phyloP scores from a whole-genome alignment of 257 asterid species.

The Solanum dulcamara region DNA sequence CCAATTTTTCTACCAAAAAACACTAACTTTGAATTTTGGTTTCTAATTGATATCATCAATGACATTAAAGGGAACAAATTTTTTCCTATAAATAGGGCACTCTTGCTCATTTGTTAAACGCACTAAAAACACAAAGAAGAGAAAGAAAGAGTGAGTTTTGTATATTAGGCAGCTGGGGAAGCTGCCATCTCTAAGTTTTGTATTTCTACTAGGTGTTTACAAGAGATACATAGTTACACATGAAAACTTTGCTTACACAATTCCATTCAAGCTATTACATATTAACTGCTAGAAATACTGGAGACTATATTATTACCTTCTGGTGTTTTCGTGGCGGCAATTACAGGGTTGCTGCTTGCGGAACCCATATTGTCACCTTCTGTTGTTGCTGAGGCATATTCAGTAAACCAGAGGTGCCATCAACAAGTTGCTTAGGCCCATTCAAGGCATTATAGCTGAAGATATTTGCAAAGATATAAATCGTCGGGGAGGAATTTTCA shows the following conservation, averaged over 20 bases:
- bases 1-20: too few species aligned
- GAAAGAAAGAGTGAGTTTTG: too few species aligned
- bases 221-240: not conserved
- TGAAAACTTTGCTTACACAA: not conserved
- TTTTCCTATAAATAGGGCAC: too few species aligned
- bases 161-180: not conserved
- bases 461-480: too few species aligned
- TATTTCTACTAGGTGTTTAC: not conserved
- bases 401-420: constrained; percentile 27
- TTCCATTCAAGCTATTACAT: not conserved
- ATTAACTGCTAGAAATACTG: not conserved
- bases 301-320: not conserved
- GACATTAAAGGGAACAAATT: too few species aligned
- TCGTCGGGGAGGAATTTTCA: too few species aligned
- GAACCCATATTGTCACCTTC: not conserved
- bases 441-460: constrained; percentile 66
- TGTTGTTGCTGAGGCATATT: not conserved
- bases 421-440: constrained; percentile 36
- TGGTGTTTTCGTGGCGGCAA: not conserved
- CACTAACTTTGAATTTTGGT: too few species aligned
- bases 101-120: too few species aligned
- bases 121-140: too few species aligned
- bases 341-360: not conserved
- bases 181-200: not conserved
- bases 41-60: too few species aligned